phyloP scores from a whole-genome alignment of 345 rosid species.

The Aethionema arabicum region DNA sequence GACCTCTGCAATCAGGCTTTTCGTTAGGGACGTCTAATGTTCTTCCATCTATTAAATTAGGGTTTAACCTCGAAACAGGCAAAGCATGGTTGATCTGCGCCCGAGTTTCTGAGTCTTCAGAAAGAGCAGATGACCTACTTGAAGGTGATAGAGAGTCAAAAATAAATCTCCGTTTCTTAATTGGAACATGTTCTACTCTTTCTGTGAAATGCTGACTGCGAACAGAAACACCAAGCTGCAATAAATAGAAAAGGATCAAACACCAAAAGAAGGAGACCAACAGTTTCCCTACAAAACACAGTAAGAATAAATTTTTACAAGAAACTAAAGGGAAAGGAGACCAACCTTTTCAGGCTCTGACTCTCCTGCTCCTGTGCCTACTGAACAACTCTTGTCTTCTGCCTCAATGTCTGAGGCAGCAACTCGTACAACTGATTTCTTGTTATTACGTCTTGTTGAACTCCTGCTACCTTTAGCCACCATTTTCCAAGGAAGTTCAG shows the following conservation, averaged over 20 bases:
- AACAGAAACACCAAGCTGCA: slow-evolving; percentile 57
- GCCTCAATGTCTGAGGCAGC: slow-evolving; percentile 27
- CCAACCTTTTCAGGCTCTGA: slow-evolving; percentile 57
- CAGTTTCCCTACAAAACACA: background rate
- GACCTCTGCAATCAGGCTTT: slow-evolving; percentile 28
- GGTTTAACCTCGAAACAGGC: slow-evolving; percentile 8
- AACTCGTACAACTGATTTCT: slow-evolving; percentile 35
- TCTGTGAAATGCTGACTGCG: slow-evolving; percentile 49
- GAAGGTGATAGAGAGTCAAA: slow-evolving; percentile 36
- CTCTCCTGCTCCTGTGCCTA: slow-evolving; percentile 28
- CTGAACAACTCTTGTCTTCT: slow-evolving; percentile 30
- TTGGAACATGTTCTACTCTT: slow-evolving; percentile 47
- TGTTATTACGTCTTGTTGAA: slow-evolving; percentile 41
- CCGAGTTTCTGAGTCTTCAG: slow-evolving; percentile 27
- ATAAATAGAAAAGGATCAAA: slow-evolving; percentile 17
- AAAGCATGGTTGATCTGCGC: slow-evolving; percentile 15
- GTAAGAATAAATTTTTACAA: background rate
- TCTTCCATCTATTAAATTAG: slow-evolving; percentile 15
- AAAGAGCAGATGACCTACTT: slow-evolving; percentile 17
- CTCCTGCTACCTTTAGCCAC: slow-evolving; percentile 51
- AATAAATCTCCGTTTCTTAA: slow-evolving; percentile 51
- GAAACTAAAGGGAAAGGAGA: slow-evolving; percentile 18
- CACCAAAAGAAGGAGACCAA: background rate
- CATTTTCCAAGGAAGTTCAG: slow-evolving; percentile 52
- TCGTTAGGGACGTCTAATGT: slow-evolving; percentile 13